phyloP scores from a whole-genome alignment of 352 stramenopile genomes.

The Sclerospora graminicola region DNA sequence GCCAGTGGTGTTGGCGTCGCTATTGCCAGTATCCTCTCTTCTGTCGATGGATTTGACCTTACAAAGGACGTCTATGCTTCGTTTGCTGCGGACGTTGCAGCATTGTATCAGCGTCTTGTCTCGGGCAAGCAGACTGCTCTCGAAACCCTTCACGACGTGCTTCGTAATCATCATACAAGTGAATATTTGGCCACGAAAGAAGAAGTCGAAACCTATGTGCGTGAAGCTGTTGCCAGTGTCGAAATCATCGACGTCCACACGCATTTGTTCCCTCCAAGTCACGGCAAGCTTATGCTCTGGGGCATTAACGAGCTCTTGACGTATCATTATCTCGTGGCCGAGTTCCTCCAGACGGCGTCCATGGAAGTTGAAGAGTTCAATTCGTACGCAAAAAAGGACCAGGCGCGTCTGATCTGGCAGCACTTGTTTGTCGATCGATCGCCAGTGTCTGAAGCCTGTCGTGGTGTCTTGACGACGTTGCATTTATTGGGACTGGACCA shows the following conservation, averaged over 20 bases:
- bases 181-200: conserved; percentile 29
- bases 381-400: conserved; percentile 54
- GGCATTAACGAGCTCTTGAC: conserved; percentile 91
- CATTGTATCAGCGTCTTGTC: conserved; percentile 9
- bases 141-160: conserved; percentile 24
- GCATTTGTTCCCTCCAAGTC: conserved; percentile 86
- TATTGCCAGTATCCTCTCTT: conserved; percentile 29
- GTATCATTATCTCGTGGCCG: conserved; percentile 92
- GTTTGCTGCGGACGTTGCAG: conserved; percentile 38
- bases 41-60: conserved; percentile 31
- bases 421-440: conserved; percentile 84
- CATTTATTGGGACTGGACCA: conserved; percentile 56
- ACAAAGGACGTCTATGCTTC: conserved; percentile 21
- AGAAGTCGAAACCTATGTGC: conserved; percentile 21
- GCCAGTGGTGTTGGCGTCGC: conserved; percentile 27
- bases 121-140: conserved; percentile 24
- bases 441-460: conserved; percentile 85
- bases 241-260: conserved; percentile 75
- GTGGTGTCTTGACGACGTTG: conserved; percentile 86
- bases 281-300: conserved; percentile 87
- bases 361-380: conserved; percentile 77
- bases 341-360: conserved; percentile 88
- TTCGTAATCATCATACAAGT: conserved; percentile 28
- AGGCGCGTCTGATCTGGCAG: conserved; percentile 87
- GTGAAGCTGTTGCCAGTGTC: conserved; percentile 26